Percentiles rank a stretch among this genome's conserved stretches.
These are phyloP conservation scores for Lactarius hengduanensis DNA, from an alignment of 768 basidiomycete genomes.

Conservation along the genomic window DNA sequence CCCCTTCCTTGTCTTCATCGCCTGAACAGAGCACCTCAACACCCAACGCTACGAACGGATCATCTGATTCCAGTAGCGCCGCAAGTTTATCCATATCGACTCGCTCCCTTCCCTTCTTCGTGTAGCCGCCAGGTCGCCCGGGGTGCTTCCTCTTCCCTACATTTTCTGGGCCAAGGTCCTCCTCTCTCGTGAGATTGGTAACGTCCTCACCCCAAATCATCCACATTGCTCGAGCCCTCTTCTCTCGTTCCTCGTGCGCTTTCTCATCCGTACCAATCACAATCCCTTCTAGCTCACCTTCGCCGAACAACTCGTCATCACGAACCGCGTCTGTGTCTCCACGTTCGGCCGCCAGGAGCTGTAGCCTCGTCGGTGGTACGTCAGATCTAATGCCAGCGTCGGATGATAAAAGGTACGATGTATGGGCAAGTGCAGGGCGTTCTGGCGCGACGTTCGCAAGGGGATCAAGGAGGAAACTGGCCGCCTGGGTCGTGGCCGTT, in stretches of 20 bases:
- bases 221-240: constrained; percentile 24
- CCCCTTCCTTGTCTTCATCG: constrained; percentile 4
- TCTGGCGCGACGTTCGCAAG: constrained; percentile 37
- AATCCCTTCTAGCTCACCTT: constrained; percentile 64
- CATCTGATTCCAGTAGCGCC: constrained; percentile 42
- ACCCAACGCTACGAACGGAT: constrained; percentile 1
- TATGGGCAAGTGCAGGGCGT: constrained; percentile 21
- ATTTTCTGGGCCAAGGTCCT: constrained; percentile 11
- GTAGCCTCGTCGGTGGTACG: constrained; percentile 58
- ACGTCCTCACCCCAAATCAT: constrained; percentile 25
- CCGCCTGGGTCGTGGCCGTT: constrained; percentile 45
- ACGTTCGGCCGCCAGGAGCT: constrained; percentile 55
- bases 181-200: constrained; percentile 9
- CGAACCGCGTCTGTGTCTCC: constrained; percentile 55
- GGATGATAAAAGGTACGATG: constrained; percentile 57
- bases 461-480: constrained; percentile 59
- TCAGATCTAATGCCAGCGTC: constrained; percentile 32
- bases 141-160: constrained; percentile 24
- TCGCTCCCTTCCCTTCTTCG: constrained; percentile 40
- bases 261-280: constrained; percentile 45
- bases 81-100: constrained; percentile 59
- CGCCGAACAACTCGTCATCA: constrained; percentile 72
- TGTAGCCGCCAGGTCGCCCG: constrained; percentile 19
- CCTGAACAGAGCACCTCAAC: not conserved
- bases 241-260: constrained; percentile 25